A percentile compares a stretch with the other conserved stretches of the same genome.
phyloP scores from a whole-genome alignment of 2,329 filamentous ascomycete genomes.

The Hypoxylon sp. region DNA sequence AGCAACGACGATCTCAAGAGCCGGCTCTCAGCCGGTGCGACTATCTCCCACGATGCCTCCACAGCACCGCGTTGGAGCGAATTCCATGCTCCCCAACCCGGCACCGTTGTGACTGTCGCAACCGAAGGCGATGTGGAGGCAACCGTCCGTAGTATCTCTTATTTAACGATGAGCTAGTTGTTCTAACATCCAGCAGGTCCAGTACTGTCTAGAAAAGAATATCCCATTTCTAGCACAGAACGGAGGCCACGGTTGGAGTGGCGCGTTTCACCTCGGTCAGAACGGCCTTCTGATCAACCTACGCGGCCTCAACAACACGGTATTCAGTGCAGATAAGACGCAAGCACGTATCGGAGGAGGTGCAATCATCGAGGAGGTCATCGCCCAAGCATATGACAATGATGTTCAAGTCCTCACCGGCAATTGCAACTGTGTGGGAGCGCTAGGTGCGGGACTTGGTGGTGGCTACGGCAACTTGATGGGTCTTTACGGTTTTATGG shows the following conservation, averaged over 20 bases:
- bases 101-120: conserved; percentile 24
- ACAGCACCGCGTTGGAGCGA: conserved; percentile 23
- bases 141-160: conserved; percentile 8
- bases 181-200: conserved; percentile 21
- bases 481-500: conserved; percentile 44
- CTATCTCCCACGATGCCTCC: conserved; percentile 19
- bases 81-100: conserved; percentile 25
- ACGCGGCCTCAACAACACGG: conserved; percentile 44
- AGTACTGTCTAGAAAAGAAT: conserved; percentile 31
- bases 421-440: conserved; percentile 51
- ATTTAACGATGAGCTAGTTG: background rate
- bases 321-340: conserved; percentile 44
- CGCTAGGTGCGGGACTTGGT: conserved; percentile 45
- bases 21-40: conserved; percentile 19
- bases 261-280: conserved; percentile 40
- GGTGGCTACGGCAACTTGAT: conserved; percentile 43
- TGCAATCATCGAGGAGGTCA: conserved; percentile 44
- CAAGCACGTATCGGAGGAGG: conserved; percentile 49
- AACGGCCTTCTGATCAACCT: conserved; percentile 47
- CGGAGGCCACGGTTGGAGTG: conserved; percentile 48
- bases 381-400: conserved; percentile 44
- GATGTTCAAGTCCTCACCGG: conserved; percentile 45
- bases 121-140: conserved; percentile 23
- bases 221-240: conserved; percentile 47
- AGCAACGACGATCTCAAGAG: conserved; percentile 11